Percentiles rank a stretch among this genome's conserved stretches.
Evolutionary conservation across 352 stramenopile species (phyloP).

Genomic region (Pythium biforme): DNA sequence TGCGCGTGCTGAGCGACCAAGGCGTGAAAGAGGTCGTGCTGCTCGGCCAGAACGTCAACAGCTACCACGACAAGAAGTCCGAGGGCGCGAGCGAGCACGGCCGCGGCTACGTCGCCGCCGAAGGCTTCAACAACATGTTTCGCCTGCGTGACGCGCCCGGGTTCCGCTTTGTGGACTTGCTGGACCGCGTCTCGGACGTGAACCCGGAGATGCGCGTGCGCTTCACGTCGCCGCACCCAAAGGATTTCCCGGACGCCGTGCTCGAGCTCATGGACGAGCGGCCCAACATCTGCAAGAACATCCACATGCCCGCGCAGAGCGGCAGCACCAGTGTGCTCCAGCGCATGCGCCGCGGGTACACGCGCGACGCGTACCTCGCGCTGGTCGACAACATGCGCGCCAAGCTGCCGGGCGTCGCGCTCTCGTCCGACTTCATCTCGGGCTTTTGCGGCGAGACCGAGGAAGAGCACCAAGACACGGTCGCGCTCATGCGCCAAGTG

Average conservation of each 20-base stretch:
- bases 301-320: conserved; percentile 98
- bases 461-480: conserved; percentile 95
- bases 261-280: conserved; percentile 89
- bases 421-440: conserved; percentile 97
- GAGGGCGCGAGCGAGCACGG: conserved; percentile 62
- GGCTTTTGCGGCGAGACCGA: conserved; percentile 99
- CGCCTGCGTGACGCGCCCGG: conserved; percentile 82
- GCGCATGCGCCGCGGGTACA: conserved; percentile 96
- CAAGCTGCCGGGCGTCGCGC: conserved; percentile 74
- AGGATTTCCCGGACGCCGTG: conserved; percentile 97
- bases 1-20: conserved; percentile 82
- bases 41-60: conserved; percentile 99
- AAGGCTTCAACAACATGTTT: conserved; percentile 96
- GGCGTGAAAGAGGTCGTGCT: conserved; percentile 98
- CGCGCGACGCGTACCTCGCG: conserved; percentile 95
- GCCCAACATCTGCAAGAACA: conserved; percentile 95
- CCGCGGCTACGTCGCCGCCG: conserved; percentile 81
- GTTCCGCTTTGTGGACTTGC: conserved; percentile 96
- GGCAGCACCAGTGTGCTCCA: conserved; percentile 87
- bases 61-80: conserved; percentile 95
- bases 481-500: conserved; percentile 76
- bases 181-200: conserved; percentile 92
- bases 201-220: conserved; percentile 96
- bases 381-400: conserved; percentile 93
- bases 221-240: conserved; percentile 99